phyloP scores from a whole-genome alignment of 768 basidiomycete genomes.

The Collybia sordida region DNA sequence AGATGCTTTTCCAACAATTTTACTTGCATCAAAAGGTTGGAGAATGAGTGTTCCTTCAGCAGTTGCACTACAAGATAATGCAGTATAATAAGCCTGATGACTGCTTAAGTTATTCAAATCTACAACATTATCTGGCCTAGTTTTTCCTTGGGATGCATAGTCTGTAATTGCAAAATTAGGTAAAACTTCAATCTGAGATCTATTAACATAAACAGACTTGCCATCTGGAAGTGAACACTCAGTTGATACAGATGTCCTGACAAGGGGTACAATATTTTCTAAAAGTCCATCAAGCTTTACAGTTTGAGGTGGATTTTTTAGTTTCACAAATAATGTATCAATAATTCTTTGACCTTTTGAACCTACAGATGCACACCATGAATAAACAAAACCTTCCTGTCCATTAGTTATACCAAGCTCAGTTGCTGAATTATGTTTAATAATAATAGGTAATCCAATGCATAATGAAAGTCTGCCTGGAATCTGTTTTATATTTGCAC shows the following conservation, averaged over 20 bases:
- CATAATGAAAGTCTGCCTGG: conserved; percentile 1
- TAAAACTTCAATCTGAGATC: conserved; percentile 14
- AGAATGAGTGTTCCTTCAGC: conserved; percentile 16
- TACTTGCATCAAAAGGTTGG: conserved; percentile 2
- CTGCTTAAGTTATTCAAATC: neutral
- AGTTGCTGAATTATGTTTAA: neutral
- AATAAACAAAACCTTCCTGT: conserved; percentile 10
- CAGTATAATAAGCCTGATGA: conserved; percentile 27
- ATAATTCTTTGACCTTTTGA: conserved; percentile 11
- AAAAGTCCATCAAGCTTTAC: conserved; percentile 23
- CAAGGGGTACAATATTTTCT: conserved; percentile 20
- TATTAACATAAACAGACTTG: conserved; percentile 3
- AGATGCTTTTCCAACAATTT: conserved; percentile 10
- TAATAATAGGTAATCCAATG: neutral
- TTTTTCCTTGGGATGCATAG: conserved; percentile 15
- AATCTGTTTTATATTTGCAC: neutral
- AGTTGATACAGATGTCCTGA: neutral
- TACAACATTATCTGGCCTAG: neutral
- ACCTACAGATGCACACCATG: conserved; percentile 7
- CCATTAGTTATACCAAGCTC: conserved; percentile 1
- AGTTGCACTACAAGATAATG: conserved; percentile 23
- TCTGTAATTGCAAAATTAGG: conserved; percentile 30
- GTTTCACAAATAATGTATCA: conserved; percentile 26
- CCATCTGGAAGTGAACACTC: conserved; percentile 27
- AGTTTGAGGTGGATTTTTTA: conserved; percentile 19